These are phyloP conservation scores for Clavariopsis aquatica DNA, from an alignment of 495 filamentous ascomycete genomes.

Conservation along the genomic window DNA sequence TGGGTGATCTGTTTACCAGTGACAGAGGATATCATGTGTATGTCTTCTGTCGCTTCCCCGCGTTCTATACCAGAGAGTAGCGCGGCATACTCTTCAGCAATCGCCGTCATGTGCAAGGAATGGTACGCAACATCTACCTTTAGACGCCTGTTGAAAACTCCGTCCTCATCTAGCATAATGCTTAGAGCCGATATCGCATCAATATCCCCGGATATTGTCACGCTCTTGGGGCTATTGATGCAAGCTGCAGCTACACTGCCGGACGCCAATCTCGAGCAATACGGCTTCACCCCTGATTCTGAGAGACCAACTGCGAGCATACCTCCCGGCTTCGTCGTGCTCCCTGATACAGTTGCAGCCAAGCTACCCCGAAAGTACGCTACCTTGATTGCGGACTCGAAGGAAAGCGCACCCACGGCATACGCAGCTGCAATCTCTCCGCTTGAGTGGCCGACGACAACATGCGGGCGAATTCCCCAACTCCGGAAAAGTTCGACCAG, in stretches of 20 bases:
- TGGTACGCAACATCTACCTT: conserved; percentile 17
- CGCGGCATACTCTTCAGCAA: not conserved
- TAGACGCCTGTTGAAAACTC: conserved; percentile 9
- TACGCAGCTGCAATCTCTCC: conserved; percentile 30
- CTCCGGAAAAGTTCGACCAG: conserved; percentile 12
- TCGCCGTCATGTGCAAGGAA: conserved; percentile 12
- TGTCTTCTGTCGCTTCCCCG: not conserved
- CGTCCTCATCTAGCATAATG: not conserved
- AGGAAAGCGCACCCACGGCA: conserved; percentile 3
- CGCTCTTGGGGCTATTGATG: conserved; percentile 19
- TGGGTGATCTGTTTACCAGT: not conserved
- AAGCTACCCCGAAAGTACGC: conserved; percentile 7
- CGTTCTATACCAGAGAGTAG: not conserved
- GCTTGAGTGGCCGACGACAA: conserved; percentile 22
- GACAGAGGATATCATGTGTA: conserved; percentile 4
- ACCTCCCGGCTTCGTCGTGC: not conserved
- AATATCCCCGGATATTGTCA: conserved; percentile 11
- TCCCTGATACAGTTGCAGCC: not conserved
- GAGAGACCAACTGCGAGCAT: conserved; percentile 16
- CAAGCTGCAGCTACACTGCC: not conserved
- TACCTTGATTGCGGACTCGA: conserved; percentile 4
- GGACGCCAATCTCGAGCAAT: not conserved
- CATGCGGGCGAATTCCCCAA: conserved; percentile 1
- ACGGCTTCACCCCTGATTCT: not conserved
- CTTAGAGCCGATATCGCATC: not conserved